Conservation (phyloP, 768 basidiomycete genomes). For the Kwoniella bestiolae region DNA sequence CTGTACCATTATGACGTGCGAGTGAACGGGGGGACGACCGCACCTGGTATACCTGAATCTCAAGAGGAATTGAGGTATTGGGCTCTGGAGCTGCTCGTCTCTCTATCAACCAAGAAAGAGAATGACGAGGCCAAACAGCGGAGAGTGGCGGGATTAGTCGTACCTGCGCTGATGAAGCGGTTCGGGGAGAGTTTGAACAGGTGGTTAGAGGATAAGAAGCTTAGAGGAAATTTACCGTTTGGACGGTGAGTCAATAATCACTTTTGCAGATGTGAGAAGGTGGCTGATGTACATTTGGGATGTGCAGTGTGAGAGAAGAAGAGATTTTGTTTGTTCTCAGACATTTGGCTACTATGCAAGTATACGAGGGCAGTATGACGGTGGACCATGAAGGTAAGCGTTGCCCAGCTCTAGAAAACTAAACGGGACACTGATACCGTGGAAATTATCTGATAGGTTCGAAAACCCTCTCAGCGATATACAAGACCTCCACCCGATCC, state of each 20-base stretch:
- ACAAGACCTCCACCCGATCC: slow-evolving; percentile 73
- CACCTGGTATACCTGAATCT: slow-evolving; percentile 29
- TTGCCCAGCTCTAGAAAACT: too few relatives aligned
- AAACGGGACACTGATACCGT: too few relatives aligned
- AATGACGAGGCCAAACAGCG: slow-evolving; percentile 70
- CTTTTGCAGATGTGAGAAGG: neutral
- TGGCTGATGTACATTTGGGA: neutral
- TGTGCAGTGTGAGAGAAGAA: slow-evolving; percentile 77
- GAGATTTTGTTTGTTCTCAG: slow-evolving; percentile 82
- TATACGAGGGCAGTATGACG: slow-evolving; percentile 55
- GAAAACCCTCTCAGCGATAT: slow-evolving; percentile 68
- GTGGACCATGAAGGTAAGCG: slow-evolving; percentile 61
- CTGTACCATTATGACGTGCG: slow-evolving; percentile 44
- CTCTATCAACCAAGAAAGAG: slow-evolving; percentile 12
- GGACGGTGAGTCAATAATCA: slow-evolving; percentile 65
- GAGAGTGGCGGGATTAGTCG: slow-evolving; percentile 76
- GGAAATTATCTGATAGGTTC: slow-evolving; percentile 58
- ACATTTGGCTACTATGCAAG: slow-evolving; percentile 68
- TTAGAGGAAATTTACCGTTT: slow-evolving; percentile 88
- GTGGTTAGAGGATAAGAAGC: slow-evolving; percentile 80
- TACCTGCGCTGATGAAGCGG: slow-evolving; percentile 76
- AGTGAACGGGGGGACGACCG: slow-evolving; percentile 38
- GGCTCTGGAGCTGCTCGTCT: slow-evolving; percentile 46
- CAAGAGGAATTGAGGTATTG: slow-evolving; percentile 46
- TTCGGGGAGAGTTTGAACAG: slow-evolving; percentile 70